Base-by-base conservation (phyloP, 2,329 filamentous ascomycete species). In the Penicillium crustosum region DNA sequence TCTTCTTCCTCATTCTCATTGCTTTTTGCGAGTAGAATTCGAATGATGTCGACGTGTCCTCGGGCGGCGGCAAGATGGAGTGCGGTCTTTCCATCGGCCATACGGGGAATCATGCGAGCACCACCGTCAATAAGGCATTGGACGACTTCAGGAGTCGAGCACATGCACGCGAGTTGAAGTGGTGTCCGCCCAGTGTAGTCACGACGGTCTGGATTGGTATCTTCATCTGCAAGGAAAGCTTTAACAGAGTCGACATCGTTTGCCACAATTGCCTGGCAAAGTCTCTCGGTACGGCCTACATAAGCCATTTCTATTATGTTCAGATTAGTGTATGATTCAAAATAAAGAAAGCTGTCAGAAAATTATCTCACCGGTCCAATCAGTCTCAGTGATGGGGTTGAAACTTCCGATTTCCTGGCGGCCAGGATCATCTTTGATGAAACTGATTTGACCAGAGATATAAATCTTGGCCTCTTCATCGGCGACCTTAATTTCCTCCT, bases 261-360 rank as follows among this genome's bases (percentile, higher is more conserved):
- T 64, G 92, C 86, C 4, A 93, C 85, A 57, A 96, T 95, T 0
- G 89, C 91, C 68, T 92, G 88, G 67, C 90, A 95, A 2, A 96
- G 80, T 17, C 83, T 81, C 38, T 85, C 86, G 1, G 90, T 93
- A 63, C 92, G 90, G 12, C 90, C 89, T 36, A 95, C 82, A 64
- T 95, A 96, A 0, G 91, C 90, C 90, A 95, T 94, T 63, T 93
- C 89, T 74, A 21, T 39, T 2, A 36, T 6, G 9, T 7, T 6
- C 4, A 38, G 39, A 43, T 60, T 41, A 65, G 43, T 19, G 2
- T 4, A 9, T 42, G 4, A 1, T 17, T 21, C 19, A 10, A 19
- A 29, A 29, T 10, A 10, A 23, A 21, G 6, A n/a, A 29, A 29
- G 19, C 9, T 31, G 6, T 23, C 19, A 9, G 19, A 17, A 4